Evolutionary conservation across 768 basidiomycete species (phyloP).

Genomic region (Lentinula aciculospora): DNA sequence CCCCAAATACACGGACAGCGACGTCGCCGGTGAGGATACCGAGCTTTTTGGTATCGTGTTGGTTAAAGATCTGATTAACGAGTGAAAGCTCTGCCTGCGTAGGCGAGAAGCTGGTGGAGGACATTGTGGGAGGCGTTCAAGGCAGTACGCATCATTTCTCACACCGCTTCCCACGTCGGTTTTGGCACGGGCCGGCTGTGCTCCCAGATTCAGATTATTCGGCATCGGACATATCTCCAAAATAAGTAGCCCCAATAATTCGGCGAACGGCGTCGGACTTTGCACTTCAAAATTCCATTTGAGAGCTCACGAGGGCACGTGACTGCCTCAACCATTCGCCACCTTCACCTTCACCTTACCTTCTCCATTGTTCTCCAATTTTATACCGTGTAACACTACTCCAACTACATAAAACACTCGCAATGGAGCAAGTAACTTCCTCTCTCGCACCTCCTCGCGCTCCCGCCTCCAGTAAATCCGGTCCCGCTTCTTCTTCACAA

Average conservation of each 20-base stretch:
- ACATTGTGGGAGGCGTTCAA: slow-evolving; percentile 24
- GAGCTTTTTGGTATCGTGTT: slow-evolving; percentile 72
- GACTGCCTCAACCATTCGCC: background rate
- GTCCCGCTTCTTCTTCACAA: slow-evolving; percentile 42
- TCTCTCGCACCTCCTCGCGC: slow-evolving; percentile 57
- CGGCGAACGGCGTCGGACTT: too few relatives aligned
- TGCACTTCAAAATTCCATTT: too few relatives aligned
- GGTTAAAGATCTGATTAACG: slow-evolving; percentile 66
- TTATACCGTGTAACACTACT: slow-evolving; percentile 7
- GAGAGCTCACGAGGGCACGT: too few relatives aligned
- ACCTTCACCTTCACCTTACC: background rate
- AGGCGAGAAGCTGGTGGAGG: slow-evolving; percentile 34
- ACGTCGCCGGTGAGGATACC: slow-evolving; percentile 87
- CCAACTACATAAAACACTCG: slow-evolving; percentile 12
- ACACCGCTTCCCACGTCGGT: background rate
- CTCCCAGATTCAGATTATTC: too few relatives aligned
- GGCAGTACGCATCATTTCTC: slow-evolving; percentile 1
- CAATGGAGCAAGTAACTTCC: slow-evolving; percentile 70
- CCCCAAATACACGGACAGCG: slow-evolving; percentile 81
- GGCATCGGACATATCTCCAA: too few relatives aligned
- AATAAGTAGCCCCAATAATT: too few relatives aligned
- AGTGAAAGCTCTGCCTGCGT: slow-evolving; percentile 50
- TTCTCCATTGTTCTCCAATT: background rate
- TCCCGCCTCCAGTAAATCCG: slow-evolving; percentile 45
- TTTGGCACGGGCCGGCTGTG: background rate